Evolutionary conservation across 208 protist genomes (phyloP), one percentile per base, ranked within the genome.

Genomic region (Trichomonas gallinae): DNA sequence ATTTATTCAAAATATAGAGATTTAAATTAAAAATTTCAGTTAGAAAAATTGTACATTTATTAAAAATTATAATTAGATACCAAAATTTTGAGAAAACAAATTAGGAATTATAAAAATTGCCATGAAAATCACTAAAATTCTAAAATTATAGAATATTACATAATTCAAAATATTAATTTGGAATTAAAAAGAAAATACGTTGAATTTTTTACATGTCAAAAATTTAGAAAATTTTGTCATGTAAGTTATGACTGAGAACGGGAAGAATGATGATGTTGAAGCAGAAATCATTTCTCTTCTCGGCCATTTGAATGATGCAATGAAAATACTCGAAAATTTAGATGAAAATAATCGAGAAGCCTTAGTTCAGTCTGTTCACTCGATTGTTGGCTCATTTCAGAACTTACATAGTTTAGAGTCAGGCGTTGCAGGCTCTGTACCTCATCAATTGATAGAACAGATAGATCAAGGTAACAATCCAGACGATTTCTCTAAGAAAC

Each of bases 391-490:
- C n/a, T 93, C 87, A 51, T 93, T 93, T 38, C 3, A 93, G 15
- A 93, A 42, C 17, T 51, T 93, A 34, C 87, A 93, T 36, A 44
- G 51, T 38, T 42, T 93, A 17, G 87, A 93, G 38, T 44, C 87
- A 26, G 45, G 40, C 1, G 45, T 93, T 34, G 26, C 31, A 38
- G 87, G 87, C 9, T 93, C 87, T 36, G 87, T 93, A 48, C 87
- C 87, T 42, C 45, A 48, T 9, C 40, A 93, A 26, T 42, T 93
- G 8, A 48, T 93, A 34, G 87, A 93, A 38, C 87, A 93, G 44
- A 93, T 93, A 38, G 87, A 93, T 51, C 87, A 38, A 34, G 87
- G 87, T 34, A 93, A 93, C 38, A 93, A 93, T 93, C 87, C 87
- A 58, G 87, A 93, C 31, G 87, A 93, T 51, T 93, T 48, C 31